Conservation (phyloP, 352 stramenopile species). For the Pythium aquatile region DNA sequence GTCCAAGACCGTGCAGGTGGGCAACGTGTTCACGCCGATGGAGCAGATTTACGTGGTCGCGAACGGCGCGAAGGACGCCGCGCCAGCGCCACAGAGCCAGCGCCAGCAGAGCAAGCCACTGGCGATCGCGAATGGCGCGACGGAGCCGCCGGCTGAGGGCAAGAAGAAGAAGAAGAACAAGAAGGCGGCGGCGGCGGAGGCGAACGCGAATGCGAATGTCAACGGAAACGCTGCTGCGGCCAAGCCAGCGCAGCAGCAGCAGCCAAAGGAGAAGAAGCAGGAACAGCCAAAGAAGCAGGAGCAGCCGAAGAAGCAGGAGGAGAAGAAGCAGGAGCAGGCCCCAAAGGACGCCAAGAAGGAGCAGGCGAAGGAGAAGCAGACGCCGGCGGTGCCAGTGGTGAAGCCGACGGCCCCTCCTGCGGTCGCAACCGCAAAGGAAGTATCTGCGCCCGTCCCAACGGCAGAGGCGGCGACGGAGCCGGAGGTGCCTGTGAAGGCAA, state of each 20-base stretch:
- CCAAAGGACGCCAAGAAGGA: slow-evolving; percentile 20
- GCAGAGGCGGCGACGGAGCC: not conserved
- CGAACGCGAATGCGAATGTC: not conserved
- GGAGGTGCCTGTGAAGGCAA: slow-evolving; percentile 4
- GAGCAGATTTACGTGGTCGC: slow-evolving; percentile 74
- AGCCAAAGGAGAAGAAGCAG: slow-evolving; percentile 2
- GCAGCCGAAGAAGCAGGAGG: not conserved
- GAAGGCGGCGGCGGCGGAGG: slow-evolving; percentile 5
- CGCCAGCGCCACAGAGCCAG: not conserved
- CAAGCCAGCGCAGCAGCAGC: slow-evolving; percentile 4
- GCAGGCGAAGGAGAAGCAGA: slow-evolving; percentile 24
- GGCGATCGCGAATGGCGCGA: not conserved
- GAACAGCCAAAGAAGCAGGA: not conserved
- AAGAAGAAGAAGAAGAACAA: slow-evolving; percentile 30
- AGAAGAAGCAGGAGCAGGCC: slow-evolving; percentile 1
- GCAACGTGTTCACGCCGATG: slow-evolving; percentile 77
- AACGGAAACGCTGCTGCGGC: not conserved
- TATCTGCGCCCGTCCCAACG: not conserved
- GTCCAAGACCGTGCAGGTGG: slow-evolving; percentile 74
- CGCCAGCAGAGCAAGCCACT: slow-evolving; percentile 17
- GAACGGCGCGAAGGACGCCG: slow-evolving; percentile 25
- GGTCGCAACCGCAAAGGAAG: not conserved
- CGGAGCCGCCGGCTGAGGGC: not conserved
- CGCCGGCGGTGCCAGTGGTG: not conserved
- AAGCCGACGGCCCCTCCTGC: slow-evolving; percentile 15